Conservation (phyloP, 306 rosid species). For the Vigna mungo region DNA sequence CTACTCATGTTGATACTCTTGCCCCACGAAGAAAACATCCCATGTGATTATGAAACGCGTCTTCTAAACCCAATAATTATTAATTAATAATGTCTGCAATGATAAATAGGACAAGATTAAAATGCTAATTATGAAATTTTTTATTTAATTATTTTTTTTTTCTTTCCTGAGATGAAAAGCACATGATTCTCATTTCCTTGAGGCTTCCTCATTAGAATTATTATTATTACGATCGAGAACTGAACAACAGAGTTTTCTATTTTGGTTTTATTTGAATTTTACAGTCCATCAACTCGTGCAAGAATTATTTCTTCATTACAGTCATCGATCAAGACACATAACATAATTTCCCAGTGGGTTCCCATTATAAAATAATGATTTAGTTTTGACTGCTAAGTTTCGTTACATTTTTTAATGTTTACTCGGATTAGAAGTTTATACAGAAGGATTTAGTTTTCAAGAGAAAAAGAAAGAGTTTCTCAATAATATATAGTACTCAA, state of each 20-base stretch:
- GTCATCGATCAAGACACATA: slow-evolving; percentile 35
- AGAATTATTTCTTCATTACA: slow-evolving; percentile 4
- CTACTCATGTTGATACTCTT: slow-evolving; percentile 38
- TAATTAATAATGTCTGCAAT: slow-evolving; percentile 49
- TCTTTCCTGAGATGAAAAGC: slow-evolving; percentile 36
- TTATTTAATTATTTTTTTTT: slow-evolving; percentile 17
- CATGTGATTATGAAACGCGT: slow-evolving; percentile 63
- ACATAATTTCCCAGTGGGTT: slow-evolving; percentile 32
- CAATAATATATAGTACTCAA: no score
- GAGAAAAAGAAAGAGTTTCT: no score
- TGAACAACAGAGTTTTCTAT: slow-evolving; percentile 4
- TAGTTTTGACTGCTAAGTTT: background rate
- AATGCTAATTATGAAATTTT: slow-evolving; percentile 43
- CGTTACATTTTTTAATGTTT: background rate
- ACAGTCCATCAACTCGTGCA: slow-evolving; percentile 10
- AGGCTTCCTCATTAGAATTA: slow-evolving; percentile 52
- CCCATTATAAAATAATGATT: slow-evolving; percentile 33
- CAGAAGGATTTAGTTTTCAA: no score
- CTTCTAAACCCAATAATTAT: slow-evolving; percentile 46
- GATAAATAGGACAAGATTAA: slow-evolving; percentile 46
- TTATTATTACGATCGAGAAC: slow-evolving; percentile 23
- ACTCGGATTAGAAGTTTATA: background rate
- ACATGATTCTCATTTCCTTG: slow-evolving; percentile 57
- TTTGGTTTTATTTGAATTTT: slow-evolving; percentile 9
- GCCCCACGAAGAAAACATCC: slow-evolving; percentile 58